A percentile compares a stretch with the other conserved stretches of the same genome.
Evolutionary conservation across 1,284 basidiomycete genomes (phyloP).

Genomic region (Golubevia sp.): DNA sequence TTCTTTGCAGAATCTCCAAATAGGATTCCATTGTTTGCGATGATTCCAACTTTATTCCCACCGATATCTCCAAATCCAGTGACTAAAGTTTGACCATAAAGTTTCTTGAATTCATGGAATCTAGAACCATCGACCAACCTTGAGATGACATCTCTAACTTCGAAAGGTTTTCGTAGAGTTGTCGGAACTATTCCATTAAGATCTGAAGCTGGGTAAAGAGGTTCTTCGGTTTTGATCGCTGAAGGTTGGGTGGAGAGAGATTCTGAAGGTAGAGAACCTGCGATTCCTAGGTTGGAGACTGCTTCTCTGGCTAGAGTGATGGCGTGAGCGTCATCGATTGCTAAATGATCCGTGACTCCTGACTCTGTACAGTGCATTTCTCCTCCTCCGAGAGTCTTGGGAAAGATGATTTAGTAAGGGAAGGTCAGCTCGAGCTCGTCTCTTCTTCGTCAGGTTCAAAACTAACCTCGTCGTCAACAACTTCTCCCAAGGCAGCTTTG

Average conservation of each 20-base stretch:
- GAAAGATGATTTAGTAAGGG: not conserved
- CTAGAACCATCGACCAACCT: conserved; percentile 87
- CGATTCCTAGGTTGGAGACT: conserved; percentile 73
- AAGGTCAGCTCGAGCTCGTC: not conserved
- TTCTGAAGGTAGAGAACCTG: conserved; percentile 9
- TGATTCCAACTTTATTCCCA: conserved; percentile 65
- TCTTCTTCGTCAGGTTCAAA: not conserved
- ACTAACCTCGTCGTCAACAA: conserved; percentile 81
- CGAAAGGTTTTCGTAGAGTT: conserved; percentile 82
- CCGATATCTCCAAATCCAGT: conserved; percentile 69
- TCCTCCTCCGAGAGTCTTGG: conserved; percentile 74
- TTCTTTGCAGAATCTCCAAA: conserved; percentile 92
- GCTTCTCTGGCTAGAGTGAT: conserved; percentile 81
- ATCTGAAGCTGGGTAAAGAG: conserved; percentile 78
- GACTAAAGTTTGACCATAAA: conserved; percentile 85
- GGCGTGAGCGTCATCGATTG: conserved; percentile 84
- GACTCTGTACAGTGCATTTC: conserved; percentile 92
- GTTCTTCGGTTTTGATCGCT: conserved; percentile 72
- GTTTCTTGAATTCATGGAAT: conserved; percentile 93
- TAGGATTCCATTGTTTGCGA: conserved; percentile 91
- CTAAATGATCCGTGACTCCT: conserved; percentile 91
- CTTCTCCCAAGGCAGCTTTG: conserved; percentile 91
- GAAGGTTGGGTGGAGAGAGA: conserved; percentile 18
- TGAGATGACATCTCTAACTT: conserved; percentile 91
- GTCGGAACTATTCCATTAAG: conserved; percentile 89